Base-by-base conservation (phyloP, 2,329 filamentous ascomycete species). In the Seiridium unicorne region DNA sequence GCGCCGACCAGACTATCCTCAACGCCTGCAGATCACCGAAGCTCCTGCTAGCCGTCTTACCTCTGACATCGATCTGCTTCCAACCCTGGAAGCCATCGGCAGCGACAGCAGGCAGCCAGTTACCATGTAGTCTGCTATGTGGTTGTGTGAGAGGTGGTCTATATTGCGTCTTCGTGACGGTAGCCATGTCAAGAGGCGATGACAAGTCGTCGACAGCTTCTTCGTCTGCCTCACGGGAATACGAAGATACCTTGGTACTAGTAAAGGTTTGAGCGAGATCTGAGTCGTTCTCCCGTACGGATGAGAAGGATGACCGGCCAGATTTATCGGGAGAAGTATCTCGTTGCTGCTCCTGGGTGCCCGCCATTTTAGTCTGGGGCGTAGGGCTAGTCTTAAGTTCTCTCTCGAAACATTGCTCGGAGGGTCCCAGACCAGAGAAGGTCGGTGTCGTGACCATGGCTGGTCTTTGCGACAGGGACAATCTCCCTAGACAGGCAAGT, bases 221-320 rank as follows among this genome's bases (percentile, higher is more conserved):
- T 66, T 86, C 83, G 65, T 78, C 73, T 35, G 72, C 71, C 60
- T 76, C 73, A 35, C 66, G 65, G 51, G 77, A 77, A 68, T 86
- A 87, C 59, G 83, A 85, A 42, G 86, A 88, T 62, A 87, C 75
- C 72, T 87, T 88, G 69, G 84, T 83, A 58, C 81, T 81, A 55
- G 85, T 88, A 64, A 89, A 89, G 59, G 82, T 84, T 76, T 89
- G 86, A 59, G 83, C 81, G 36, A 87, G 73, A 62, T 82, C 81
- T 65, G 80, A 78, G 68, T 85, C 83, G 70, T 83, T 81, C 76
- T 87, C 84, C 62, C 84, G 79, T 61, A 87, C 84, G 51, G 84
- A 87, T 36, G 84, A 87, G 74, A 87, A 87, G 60, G 84, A 87
- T 36, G 82, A 82, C 61, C 84, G 81, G 63, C 71, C 72, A 60